A percentile compares a stretch with the other conserved stretches of the same genome.
phyloP scores from a whole-genome alignment of 2,329 filamentous ascomycete genomes.

The Helicocarpus griseus region DNA sequence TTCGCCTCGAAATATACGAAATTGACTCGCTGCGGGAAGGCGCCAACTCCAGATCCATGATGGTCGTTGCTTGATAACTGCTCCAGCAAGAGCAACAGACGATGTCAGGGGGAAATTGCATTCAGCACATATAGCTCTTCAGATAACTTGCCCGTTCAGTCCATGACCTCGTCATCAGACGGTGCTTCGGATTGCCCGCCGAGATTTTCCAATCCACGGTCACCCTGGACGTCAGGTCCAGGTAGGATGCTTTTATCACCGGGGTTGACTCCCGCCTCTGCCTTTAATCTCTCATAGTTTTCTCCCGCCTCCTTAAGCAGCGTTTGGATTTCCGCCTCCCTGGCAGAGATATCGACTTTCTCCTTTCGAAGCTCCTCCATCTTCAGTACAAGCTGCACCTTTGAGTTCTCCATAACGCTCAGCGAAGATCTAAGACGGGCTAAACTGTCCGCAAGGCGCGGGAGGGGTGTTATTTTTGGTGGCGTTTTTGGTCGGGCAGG shows the following conservation, averaged over 20 bases:
- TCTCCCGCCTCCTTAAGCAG: slow-evolving; percentile 73
- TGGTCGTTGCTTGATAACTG: neutral
- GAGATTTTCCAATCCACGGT: slow-evolving; percentile 30
- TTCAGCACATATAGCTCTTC: no score
- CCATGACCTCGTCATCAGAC: neutral
- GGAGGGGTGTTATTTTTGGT: slow-evolving; percentile 67
- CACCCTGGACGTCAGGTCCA: slow-evolving; percentile 20
- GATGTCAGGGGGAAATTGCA: neutral
- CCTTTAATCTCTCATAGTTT: slow-evolving; percentile 52
- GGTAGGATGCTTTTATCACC: slow-evolving; percentile 17
- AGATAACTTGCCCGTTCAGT: neutral
- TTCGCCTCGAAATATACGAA: neutral
- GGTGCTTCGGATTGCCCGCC: slow-evolving; percentile 13
- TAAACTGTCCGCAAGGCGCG: slow-evolving; percentile 59
- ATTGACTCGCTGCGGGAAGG: neutral
- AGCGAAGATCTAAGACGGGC: slow-evolving; percentile 54
- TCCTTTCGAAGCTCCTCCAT: slow-evolving; percentile 61
- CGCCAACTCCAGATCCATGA: neutral
- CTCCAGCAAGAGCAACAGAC: neutral
- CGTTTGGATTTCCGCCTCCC: slow-evolving; percentile 71
- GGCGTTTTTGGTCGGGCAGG: slow-evolving; percentile 46
- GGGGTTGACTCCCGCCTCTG: slow-evolving; percentile 26
- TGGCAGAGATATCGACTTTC: slow-evolving; percentile 54
- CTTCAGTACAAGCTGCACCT: slow-evolving; percentile 49
- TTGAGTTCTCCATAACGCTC: slow-evolving; percentile 53